Base-by-base conservation (phyloP, 2,329 filamentous ascomycete species). In the Colletotrichum nymphaeae region DNA sequence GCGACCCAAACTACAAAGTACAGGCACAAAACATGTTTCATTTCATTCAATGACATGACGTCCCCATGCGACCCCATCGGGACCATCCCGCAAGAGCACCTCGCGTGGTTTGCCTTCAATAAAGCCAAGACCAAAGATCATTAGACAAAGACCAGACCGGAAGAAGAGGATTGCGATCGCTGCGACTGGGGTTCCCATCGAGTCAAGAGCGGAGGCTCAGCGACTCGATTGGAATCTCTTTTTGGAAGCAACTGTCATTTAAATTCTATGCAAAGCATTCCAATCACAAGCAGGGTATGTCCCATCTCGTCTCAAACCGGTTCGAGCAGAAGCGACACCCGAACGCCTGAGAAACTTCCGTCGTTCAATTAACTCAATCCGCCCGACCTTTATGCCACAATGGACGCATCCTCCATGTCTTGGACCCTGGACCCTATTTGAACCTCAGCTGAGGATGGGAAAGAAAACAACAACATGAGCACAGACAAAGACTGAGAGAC, bases 231-330 rank as follows among this genome's bases (percentile, higher is more conserved):
- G 55, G 55, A 52, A 8, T 19, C 35, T 19, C 57, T 16, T 53
- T 42, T 56, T 56, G 22, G 35, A n/a, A 26, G 24, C 46, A 32
- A 28, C 56, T 67, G 63, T 55, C 49, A 49, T 28, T 53, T 64
- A 4, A 52, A 11, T n/a, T 37, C 59, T n/a, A 6, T 7, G 26
- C 60, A 26, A 30, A 42, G 16, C 37, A 62, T 26, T 46, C 60
- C 56, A 35, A 46, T 42, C 62, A 16, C 19, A 42, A 37, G 37
- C 65, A 63, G 58, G 69, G 63, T 9, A 56, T 35, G 57, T 63
- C 58, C 69, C 66, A 49, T 70, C 46, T 56, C 67, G 52, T 60
- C 67, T 66, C 71, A 71, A 73, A 66, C 67, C 66, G 71, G 67
- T 65, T 69, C 55, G 52, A 28, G 53, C 46, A 56, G 14, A 22